Percentiles rank a stretch among this genome's conserved stretches.
Evolutionary conservation across 1,284 basidiomycete genomes (phyloP).

Genomic region (Ceratobasidium papillatum): DNA sequence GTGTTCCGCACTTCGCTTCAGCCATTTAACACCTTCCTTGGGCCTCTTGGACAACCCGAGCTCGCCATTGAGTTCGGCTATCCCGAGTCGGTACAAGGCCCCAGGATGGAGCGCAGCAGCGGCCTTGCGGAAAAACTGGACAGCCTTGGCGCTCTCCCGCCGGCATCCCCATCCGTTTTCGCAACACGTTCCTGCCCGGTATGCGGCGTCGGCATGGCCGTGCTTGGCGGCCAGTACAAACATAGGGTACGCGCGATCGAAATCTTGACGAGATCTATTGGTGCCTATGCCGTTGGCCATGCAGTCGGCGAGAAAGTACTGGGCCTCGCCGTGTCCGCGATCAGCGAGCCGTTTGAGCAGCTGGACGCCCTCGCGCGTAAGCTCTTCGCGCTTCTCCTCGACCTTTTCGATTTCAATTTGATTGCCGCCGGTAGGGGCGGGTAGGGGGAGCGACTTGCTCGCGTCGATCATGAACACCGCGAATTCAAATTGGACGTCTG

Average conservation of each 20-base stretch:
- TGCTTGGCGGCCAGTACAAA: conserved; percentile 98
- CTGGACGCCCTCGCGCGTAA: conserved; percentile 84
- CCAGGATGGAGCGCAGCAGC: conserved; percentile 91
- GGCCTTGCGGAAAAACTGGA: conserved; percentile 94
- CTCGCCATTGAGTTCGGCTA: conserved; percentile 96
- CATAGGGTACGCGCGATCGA: conserved; percentile 94
- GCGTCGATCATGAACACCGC: conserved; percentile 99
- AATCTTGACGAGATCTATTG: conserved; percentile 88
- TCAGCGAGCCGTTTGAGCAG: conserved; percentile 92
- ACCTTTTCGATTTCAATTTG: conserved; percentile 82
- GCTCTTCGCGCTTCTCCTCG: conserved; percentile 82
- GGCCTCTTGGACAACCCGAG: conserved; percentile 86
- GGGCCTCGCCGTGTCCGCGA: conserved; percentile 91
- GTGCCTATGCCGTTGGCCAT: conserved; percentile 97
- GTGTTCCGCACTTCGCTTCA: conserved; percentile 95
- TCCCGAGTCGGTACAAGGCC: conserved; percentile 95
- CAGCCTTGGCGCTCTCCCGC: conserved; percentile 88
- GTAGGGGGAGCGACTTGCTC: conserved; percentile 84
- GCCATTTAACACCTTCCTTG: conserved; percentile 97
- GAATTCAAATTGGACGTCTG: conserved; percentile 97
- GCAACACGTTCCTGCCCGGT: conserved; percentile 96
- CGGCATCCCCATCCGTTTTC: conserved; percentile 99
- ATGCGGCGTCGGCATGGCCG: conserved; percentile 95
- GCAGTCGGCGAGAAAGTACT: conserved; percentile 98
- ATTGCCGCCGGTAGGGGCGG: conserved; percentile 63